A percentile compares a stretch with the other conserved stretches of the same genome.
phyloP scores from a whole-genome alignment of 495 filamentous ascomycete genomes.

The Neurospora sp. region DNA sequence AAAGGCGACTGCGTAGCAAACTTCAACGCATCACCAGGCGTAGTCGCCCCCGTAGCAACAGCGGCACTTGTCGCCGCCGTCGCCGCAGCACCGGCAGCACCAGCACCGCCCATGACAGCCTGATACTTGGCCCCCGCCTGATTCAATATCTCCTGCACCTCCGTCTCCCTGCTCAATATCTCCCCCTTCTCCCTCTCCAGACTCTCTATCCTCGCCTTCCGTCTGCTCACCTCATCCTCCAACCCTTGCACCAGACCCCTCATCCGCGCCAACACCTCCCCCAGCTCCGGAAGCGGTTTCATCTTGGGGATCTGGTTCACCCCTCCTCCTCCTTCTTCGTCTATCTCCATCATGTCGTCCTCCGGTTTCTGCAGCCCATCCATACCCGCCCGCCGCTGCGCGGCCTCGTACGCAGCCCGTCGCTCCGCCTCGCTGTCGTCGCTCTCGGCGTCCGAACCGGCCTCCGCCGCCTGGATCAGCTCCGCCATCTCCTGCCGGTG shows the following conservation, averaged over 20 bases:
- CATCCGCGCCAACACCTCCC: conserved; percentile 38
- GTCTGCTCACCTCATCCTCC: conserved; percentile 20
- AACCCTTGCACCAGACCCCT: conserved; percentile 25
- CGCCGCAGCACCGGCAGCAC: conserved; percentile 8
- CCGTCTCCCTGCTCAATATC: conserved; percentile 62
- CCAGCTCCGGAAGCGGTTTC: conserved; percentile 46
- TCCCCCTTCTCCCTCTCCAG: conserved; percentile 37
- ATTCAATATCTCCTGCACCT: conserved; percentile 72
- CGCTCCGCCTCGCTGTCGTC: conserved; percentile 76
- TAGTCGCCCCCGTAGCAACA: conserved; percentile 3
- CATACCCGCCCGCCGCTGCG: conserved; percentile 76
- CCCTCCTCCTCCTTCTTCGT: conserved; percentile 12
- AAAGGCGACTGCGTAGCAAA: conserved; percentile 22
- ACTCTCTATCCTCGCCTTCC: conserved; percentile 21
- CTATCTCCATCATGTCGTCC: conserved; percentile 15
- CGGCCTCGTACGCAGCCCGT: conserved; percentile 75
- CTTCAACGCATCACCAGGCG: conserved; percentile 8
- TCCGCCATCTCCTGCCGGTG: conserved; percentile 72
- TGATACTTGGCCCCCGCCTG: conserved; percentile 73
- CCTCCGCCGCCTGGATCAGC: conserved; percentile 74
- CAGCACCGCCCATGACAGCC: conserved; percentile 25
- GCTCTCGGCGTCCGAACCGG: conserved; percentile 39
- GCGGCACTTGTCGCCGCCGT: conserved; percentile 23
- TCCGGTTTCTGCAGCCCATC: conserved; percentile 45
- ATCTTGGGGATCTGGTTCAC: conserved; percentile 36